Evolutionary conservation across 495 filamentous ascomycete genomes (phyloP), one percentile per base, ranked within the genome.

Genomic region (Penicillium diatomitis): DNA sequence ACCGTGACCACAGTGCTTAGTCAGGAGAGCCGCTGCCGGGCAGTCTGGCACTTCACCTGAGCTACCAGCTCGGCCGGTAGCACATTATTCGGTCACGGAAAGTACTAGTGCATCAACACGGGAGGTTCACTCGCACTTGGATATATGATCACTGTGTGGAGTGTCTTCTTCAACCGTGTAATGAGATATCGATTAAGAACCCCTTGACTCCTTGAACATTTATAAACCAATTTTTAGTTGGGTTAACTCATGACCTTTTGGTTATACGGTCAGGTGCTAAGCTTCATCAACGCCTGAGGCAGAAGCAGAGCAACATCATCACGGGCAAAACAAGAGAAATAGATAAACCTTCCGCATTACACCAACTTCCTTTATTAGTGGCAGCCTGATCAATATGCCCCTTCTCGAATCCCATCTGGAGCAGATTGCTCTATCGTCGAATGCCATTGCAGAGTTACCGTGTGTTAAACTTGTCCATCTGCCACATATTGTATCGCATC

Each of bases 391-490:
- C 71, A 49, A 64, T 55, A 90, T 92, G 82, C 76, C 87, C 27
- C 80, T 95, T 6, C 77, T 97, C 31, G 77, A 84, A 4, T 84
- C 74, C 37, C 90, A 96, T 68, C 77, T 97, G 28, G 91, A 96
- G 72, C 92, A 96, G 62, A 96, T 97, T 50, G 70, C 79, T 29
- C 76, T 90, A 53, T 96, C 87, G 6, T 83, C 89, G 33, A 77
- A 79, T 58, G 85, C 87, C 48, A 92, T 97, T 49, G 79, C 85
- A 46, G 85, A 87, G 49, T 81, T 96, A 33, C 84, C 88, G 87
- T 92, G 60, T 35, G 86, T 69, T 20, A 20, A 20, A 27, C 32
- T 27, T 8, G 7, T 10, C n/a, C 30, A 33, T 41, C 33, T 34
- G n/a, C 38, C 8, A 20, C 20, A 20, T 20, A 20, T 20, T 20